phyloP scores from a whole-genome alignment of 306 rosid species.

The Vicia villosa region DNA sequence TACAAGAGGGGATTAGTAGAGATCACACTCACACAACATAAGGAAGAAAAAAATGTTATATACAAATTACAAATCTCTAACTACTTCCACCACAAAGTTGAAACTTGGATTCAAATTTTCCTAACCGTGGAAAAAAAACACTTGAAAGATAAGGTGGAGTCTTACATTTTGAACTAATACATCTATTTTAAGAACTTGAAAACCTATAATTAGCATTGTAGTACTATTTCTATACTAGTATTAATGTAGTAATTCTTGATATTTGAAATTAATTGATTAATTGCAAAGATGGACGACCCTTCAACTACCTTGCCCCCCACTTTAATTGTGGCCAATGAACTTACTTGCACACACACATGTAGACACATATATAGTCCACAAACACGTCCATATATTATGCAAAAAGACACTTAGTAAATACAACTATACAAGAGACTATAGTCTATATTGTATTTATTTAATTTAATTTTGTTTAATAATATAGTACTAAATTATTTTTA shows the following conservation, averaged over 20 bases:
- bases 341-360: not conserved
- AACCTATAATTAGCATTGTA: not conserved
- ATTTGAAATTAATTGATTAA: conserved; percentile 43
- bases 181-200: conserved; percentile 16
- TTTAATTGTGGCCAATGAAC: conserved; percentile 26
- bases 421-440: not conserved
- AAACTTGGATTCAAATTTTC: conserved; percentile 37
- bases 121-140: conserved; percentile 41
- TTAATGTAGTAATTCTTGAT: not conserved
- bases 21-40: not conserved
- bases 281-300: conserved; percentile 51
- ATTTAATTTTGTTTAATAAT: not conserved
- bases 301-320: conserved; percentile 69
- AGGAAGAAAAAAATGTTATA: conserved; percentile 12
- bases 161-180: conserved; percentile 26
- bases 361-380: not conserved
- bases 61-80: conserved; percentile 49
- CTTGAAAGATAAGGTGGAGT: conserved; percentile 39
- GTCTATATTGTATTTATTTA: not conserved
- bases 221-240: not conserved
- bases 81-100: conserved; percentile 76
- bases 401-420: not conserved
- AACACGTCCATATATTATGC: not conserved
- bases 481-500: no score
- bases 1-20: conserved; percentile 28